Base-by-base conservation (phyloP, 768 basidiomycete species). In the Leucocoprinus birnbaumii region DNA sequence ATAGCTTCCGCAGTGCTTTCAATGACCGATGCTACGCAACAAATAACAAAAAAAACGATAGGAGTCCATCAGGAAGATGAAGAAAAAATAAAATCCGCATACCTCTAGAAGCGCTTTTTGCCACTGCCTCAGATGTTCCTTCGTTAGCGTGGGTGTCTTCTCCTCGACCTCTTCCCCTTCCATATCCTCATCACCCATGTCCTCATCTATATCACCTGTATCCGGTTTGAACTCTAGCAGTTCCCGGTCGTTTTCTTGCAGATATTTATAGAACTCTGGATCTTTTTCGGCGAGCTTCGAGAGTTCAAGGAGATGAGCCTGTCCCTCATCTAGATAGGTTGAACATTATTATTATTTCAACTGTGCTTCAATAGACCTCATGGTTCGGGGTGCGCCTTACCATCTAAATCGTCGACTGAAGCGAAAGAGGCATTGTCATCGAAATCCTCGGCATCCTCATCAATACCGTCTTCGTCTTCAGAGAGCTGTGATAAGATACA, bases 251-350 rank as follows among this genome's bases (percentile, higher is more conserved):
- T 99, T 94, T 71, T 98, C 92, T 73, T 95, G 88, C 2, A 99
- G 78, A 67, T 95, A 99, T 71, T 95, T 93, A 86, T 84, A 99
- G 73, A 98, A 99, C 65, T 97, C 96, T n/a, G 96, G 96, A 68
- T 99, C 96, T 67, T 93, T 94, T 70, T 96, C 89, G 1, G 91
- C 91, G 34, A 99, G 81, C 65, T 90, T 86, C 37, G 90, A 86
- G 13, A 99, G 80, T 53, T 96, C 90, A 43, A 85, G 69, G 57
- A 93, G 73, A 75, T 98, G 96, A 3, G 76, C 70, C 50, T 76
- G 75, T 21, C 87, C 91, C 53, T 90, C 88, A 51, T 87, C 89
- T 86, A 66, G 25, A 41, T 21, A 44, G 9, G 3, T 11, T n/a
- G 41, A 22, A 14, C n/a, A 25, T 38, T 21, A 18, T 35, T n/a